phyloP scores from a whole-genome alignment of 2,329 filamentous ascomycete species.

The Dendryphion nanum region DNA sequence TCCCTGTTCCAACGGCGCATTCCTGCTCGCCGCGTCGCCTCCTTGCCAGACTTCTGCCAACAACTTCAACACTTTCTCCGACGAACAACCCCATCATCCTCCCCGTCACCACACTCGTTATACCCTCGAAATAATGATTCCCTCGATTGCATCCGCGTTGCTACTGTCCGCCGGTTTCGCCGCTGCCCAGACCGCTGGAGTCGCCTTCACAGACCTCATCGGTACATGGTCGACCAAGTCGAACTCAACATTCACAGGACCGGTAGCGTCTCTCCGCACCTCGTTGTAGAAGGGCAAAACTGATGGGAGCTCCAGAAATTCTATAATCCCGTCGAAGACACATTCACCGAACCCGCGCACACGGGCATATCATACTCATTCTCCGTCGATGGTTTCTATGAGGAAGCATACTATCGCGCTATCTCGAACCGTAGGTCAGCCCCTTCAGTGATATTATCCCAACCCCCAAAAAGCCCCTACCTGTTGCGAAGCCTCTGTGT shows the following conservation, averaged over 20 bases:
- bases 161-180: constrained; percentile 36
- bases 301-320: too few species aligned
- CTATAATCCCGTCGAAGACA: constrained; percentile 66
- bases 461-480: neutral
- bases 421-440: constrained; percentile 63
- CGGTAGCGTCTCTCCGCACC: too few species aligned
- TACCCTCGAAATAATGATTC: constrained; percentile 12
- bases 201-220: constrained; percentile 51
- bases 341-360: constrained; percentile 62
- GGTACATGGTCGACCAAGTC: constrained; percentile 74
- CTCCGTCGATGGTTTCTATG: constrained; percentile 64
- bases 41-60: constrained; percentile 16
- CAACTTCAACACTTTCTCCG: too few species aligned
- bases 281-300: too few species aligned
- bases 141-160: constrained; percentile 24
- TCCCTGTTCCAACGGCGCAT: constrained; percentile 11
- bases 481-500: too few species aligned
- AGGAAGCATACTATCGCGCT: constrained; percentile 68
- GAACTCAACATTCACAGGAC: constrained; percentile 65
- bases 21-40: constrained; percentile 9
- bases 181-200: constrained; percentile 33
- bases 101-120: constrained; percentile 1
- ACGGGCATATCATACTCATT: constrained; percentile 75
- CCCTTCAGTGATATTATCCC: neutral
- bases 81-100: constrained; percentile 5